Conservation (phyloP, 805 yeast genomes). For the Saccharomycopsis lassenensis region DNA sequence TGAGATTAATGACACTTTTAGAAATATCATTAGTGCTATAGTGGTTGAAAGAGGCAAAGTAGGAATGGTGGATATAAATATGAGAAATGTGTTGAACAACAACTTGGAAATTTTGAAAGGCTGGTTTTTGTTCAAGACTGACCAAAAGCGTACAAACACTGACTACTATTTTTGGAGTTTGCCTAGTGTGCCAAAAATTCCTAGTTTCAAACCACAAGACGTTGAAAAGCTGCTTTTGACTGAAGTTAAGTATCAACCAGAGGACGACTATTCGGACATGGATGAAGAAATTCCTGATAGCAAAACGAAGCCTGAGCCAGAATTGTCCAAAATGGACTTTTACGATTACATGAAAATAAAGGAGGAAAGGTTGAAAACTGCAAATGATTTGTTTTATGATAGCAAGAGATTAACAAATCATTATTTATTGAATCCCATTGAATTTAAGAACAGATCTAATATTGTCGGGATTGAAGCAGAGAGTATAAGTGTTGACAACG, state of each 20-base stretch:
- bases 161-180: constrained; percentile 48
- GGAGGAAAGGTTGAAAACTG: constrained; percentile 19
- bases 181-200: constrained; percentile 59
- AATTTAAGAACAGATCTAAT: constrained; percentile 18
- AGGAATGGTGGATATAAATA: constrained; percentile 71
- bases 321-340: constrained; percentile 18
- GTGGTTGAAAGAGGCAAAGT: constrained; percentile 74
- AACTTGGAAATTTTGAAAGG: constrained; percentile 48
- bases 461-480: constrained; percentile 23
- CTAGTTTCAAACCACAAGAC: constrained; percentile 55
- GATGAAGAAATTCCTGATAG: constrained; percentile 27
- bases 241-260: constrained; percentile 51
- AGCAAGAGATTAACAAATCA: constrained; percentile 52
- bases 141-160: constrained; percentile 8
- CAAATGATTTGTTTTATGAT: constrained; percentile 37
- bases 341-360: constrained; percentile 10
- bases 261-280: constrained; percentile 36
- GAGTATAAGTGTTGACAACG: constrained; percentile 24
- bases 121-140: constrained; percentile 39
- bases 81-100: constrained; percentile 63
- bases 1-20: constrained; percentile 30
- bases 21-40: constrained; percentile 66
- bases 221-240: constrained; percentile 70
- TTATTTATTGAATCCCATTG: constrained; percentile 60
- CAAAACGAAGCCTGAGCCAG: constrained; percentile 23